Percentiles rank a stretch among this genome's conserved stretches.
phyloP scores from a whole-genome alignment of 2,329 filamentous ascomycete genomes.

The Dendryphion nanum region DNA sequence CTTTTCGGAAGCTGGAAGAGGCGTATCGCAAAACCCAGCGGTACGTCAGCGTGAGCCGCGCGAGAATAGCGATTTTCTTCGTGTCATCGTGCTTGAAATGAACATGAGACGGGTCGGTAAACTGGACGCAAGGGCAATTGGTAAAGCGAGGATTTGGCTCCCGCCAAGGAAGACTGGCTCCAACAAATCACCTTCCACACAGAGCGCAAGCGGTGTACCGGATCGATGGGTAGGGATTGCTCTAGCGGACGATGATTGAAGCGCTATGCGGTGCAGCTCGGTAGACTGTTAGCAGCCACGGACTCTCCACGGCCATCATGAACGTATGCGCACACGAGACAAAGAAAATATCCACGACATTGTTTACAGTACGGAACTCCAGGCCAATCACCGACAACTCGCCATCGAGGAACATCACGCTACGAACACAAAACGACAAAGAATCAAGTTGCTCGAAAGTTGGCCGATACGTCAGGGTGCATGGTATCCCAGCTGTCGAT shows the following conservation, averaged over 20 bases:
- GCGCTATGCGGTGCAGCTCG: too few relatives aligned
- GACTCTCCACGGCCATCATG: too few relatives aligned
- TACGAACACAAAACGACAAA: too few relatives aligned
- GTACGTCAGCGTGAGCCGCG: constrained; percentile 61
- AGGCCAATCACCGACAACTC: too few relatives aligned
- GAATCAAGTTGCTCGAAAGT: too few relatives aligned
- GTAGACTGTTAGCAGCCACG: too few relatives aligned
- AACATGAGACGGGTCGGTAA: constrained; percentile 66
- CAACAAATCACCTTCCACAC: constrained; percentile 22
- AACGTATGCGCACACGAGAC: too few relatives aligned
- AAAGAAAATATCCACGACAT: too few relatives aligned
- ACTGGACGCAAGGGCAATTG: constrained; percentile 54
- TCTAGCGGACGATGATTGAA: not conserved
- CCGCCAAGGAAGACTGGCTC: constrained; percentile 51
- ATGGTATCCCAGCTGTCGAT: not conserved
- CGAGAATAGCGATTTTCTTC: constrained; percentile 63
- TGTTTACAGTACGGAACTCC: too few relatives aligned
- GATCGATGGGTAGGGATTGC: constrained; percentile 33
- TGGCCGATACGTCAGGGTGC: not conserved
- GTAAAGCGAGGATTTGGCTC: constrained; percentile 59
- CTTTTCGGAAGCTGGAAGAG: constrained; percentile 44
- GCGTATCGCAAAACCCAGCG: constrained; percentile 41
- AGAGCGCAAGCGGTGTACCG: constrained; percentile 29
- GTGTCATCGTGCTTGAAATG: constrained; percentile 65
- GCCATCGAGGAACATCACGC: too few relatives aligned